Base-by-base conservation (phyloP, 192 early-diverging fungal genomes). In the Coemansia sp. region DNA sequence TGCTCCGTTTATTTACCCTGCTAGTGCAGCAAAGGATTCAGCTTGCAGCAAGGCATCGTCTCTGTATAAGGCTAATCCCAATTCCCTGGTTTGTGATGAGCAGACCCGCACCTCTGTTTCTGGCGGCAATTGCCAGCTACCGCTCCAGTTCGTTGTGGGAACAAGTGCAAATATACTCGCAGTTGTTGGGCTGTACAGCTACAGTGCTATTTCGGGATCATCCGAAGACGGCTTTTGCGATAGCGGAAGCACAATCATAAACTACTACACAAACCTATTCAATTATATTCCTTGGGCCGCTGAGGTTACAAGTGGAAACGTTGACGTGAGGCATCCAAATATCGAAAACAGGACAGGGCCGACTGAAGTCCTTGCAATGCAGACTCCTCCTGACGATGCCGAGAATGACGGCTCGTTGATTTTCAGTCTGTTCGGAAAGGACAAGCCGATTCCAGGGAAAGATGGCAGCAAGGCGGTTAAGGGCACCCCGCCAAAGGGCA, bases 191-290 rank as follows among this genome's bases (percentile, higher is more conserved):
- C 52, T 76, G 18, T 64, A 67, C 34, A 76, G 74, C 34, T 65
- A 62, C 28, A 76, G 74, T 46, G 53, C 58, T 5, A 62, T 60
- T 9, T 20, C 51, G 7, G 63, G 48, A 0, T 51, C 39, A n/a
- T 34, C 21, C 39, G 62, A 23, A 0, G 58, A 62, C 10, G 64
- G 73, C n/a, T 46, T 39, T 34, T 21, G 48, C 4, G 20, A 26
- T 2, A 30, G 10, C 1, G 30, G 34, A 10, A 33, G 49, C 42
- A 58, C 57, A 0, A 58, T 74, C 13, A 37, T 66, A 28, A 69
- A 37, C 59, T 75, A 75, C 55, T 75, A 70, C 40, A 75, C 67
- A 3, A 39, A 65, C 26, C 59, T 75, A 12, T 42, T 48, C 33
- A 58, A 75, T 51, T 75, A 75, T n/a, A 40, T 70, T 4, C 18